These are phyloP conservation scores for Populus hybrid DNA, from an alignment of 441 rosid species.

Conservation along the genomic window DNA sequence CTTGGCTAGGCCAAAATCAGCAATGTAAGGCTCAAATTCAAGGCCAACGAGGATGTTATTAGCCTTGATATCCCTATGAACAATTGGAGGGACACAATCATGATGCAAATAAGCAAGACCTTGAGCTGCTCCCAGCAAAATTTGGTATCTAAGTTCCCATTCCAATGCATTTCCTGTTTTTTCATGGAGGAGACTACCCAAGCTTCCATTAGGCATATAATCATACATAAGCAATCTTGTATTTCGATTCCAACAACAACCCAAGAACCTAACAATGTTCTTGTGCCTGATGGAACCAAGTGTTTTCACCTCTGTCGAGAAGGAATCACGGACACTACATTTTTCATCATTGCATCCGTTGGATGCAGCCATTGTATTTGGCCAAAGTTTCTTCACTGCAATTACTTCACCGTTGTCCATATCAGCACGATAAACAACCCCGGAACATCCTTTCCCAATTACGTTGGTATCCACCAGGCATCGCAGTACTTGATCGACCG, in stretches of 20 bases:
- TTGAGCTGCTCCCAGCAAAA: too few relatives aligned
- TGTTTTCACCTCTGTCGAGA: constrained; percentile 87
- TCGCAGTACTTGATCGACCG: constrained; percentile 75
- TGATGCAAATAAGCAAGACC: too few relatives aligned
- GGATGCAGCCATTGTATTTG: constrained; percentile 42
- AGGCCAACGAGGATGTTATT: constrained; percentile 89
- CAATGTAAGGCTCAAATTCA: constrained; percentile 89
- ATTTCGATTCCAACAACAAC: constrained; percentile 86
- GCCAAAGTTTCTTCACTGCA: constrained; percentile 98
- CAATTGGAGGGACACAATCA: too few relatives aligned
- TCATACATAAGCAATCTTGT: constrained; percentile 76
- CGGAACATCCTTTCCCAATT: constrained; percentile 95
- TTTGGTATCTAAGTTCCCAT: too few relatives aligned
- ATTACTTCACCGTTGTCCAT: constrained; percentile 82
- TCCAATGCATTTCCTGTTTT: too few relatives aligned
- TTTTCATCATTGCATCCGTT: constrained; percentile 44
- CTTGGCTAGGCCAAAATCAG: constrained; percentile 96
- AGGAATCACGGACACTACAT: constrained; percentile 67
- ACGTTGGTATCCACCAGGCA: constrained; percentile 82
- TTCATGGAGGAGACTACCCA: too few relatives aligned
- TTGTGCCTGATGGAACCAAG: constrained; percentile 94
- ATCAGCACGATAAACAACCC: constrained; percentile 86
- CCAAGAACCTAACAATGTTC: constrained; percentile 90
- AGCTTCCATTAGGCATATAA: too few relatives aligned
- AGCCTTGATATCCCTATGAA: constrained; percentile 90